Evolutionary conservation across 371 early-diverging fungal species (phyloP).

Genomic region (Gilbertella persicaria): DNA sequence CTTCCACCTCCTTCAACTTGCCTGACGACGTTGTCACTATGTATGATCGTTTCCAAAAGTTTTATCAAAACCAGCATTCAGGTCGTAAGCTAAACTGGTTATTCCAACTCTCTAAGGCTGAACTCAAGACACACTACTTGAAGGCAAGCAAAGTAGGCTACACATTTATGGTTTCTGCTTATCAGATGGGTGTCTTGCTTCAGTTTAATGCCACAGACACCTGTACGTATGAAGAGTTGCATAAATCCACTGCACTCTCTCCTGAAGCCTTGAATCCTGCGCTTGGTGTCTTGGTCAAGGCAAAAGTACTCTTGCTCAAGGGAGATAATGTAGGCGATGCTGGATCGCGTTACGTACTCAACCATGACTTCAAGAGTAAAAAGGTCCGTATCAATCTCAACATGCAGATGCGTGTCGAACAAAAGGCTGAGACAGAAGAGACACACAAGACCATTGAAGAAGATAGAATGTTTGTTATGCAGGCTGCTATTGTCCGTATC

Average conservation of each 20-base stretch:
- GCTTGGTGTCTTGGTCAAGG: slow-evolving; percentile 78
- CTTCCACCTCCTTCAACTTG: slow-evolving; percentile 76
- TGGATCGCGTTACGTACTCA: slow-evolving; percentile 67
- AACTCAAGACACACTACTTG: slow-evolving; percentile 81
- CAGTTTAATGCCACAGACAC: slow-evolving; percentile 74
- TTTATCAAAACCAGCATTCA: slow-evolving; percentile 81
- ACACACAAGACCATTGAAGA: slow-evolving; percentile 88
- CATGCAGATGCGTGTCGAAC: slow-evolving; percentile 78
- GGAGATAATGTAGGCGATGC: slow-evolving; percentile 57
- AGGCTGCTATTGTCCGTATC: slow-evolving; percentile 95
- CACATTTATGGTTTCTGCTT: slow-evolving; percentile 80
- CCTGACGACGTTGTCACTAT: slow-evolving; percentile 82
- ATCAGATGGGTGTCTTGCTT: slow-evolving; percentile 89
- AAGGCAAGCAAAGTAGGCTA: slow-evolving; percentile 71
- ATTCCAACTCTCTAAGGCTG: slow-evolving; percentile 88
- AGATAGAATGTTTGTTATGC: slow-evolving; percentile 88
- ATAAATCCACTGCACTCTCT: slow-evolving; percentile 69
- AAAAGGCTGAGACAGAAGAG: slow-evolving; percentile 85
- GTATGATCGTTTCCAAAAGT: slow-evolving; percentile 80
- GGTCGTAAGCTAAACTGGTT: slow-evolving; percentile 91
- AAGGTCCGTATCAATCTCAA: slow-evolving; percentile 86
- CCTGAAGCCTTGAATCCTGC: slow-evolving; percentile 70
- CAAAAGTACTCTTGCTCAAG: slow-evolving; percentile 69
- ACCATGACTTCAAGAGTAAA: slow-evolving; percentile 88
- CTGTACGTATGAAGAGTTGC: slow-evolving; percentile 69